phyloP scores from a whole-genome alignment of 2,329 filamentous ascomycete genomes.

The Cladophialophora carrionii region DNA sequence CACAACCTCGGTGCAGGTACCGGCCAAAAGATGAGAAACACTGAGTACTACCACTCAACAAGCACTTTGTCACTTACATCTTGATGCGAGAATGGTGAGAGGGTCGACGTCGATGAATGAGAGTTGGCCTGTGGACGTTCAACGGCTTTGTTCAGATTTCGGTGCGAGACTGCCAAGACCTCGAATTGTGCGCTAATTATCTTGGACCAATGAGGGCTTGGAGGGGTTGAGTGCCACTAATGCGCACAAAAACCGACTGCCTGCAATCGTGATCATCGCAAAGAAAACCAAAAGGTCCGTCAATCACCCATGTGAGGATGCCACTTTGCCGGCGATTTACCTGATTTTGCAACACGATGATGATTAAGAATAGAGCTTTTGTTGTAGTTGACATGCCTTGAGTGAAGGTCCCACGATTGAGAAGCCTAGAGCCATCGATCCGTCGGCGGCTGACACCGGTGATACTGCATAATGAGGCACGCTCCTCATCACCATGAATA shows the following conservation, averaged over 20 bases:
- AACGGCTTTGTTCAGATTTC: background rate
- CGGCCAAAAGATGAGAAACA: background rate
- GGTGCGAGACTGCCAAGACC: background rate
- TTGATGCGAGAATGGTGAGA: conserved; percentile 30
- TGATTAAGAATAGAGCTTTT: conserved; percentile 35
- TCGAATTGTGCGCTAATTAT: background rate
- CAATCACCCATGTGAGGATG: background rate
- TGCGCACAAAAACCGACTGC: background rate
- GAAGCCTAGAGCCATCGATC: conserved; percentile 26
- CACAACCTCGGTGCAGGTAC: background rate
- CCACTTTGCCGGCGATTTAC: background rate
- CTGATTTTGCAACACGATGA: background rate
- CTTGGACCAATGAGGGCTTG: background rate
- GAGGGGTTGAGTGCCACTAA: background rate
- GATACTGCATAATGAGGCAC: conserved; percentile 1
- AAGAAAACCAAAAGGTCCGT: background rate
- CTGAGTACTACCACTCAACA: background rate
- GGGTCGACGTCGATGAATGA: conserved; percentile 18
- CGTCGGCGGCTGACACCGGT: conserved; percentile 15
- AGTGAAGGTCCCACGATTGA: conserved; percentile 24
- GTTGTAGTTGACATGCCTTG: conserved; percentile 36
- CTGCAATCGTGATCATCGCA: background rate
- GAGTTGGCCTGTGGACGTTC: conserved; percentile 3
- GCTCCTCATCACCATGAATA: conserved; percentile 5
- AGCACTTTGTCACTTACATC: conserved; percentile 31